Evolutionary conservation across 352 stramenopile species (phyloP), one percentile per base, ranked within the genome.

Genomic region (Phytophthora colocasiae): DNA sequence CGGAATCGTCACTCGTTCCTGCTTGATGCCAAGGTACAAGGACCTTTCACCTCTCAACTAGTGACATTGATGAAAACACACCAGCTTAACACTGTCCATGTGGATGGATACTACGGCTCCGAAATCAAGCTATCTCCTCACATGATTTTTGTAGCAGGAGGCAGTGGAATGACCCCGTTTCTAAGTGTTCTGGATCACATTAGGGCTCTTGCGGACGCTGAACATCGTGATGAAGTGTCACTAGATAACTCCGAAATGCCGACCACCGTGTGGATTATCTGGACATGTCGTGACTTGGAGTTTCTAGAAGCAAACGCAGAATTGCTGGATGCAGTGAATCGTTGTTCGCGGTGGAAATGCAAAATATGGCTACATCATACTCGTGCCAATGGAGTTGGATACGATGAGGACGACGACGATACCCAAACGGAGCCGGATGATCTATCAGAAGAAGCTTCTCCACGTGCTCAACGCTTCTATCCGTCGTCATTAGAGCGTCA

Each of bases 101-200:
- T 93, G 29, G 85, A 93, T 58, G 83, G 85, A 39, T 93, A 89
- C 62, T 93, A 92, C 60, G 85, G 83, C 19, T 78, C 81, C 1
- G 63, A 57, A 40, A 83, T 93, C 24, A 50, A 78, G 38, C 38
- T 78, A 38, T 58, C 73, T 49, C 62, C 68, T 17, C 73, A 89
- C 54, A 91, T 91, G 83, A 71, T 92, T 3, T 86, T 92, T 46
- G 48, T 92, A 34, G 83, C 81, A 27, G 85, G 81, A 43, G 85
- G 81, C 3, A 92, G 80, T 29, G 85, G 85, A 7, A 89, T 93
- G 76, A 88, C 84, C 5, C 85, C 85, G 27, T 91, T 93, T 51
- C 45, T 93, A 22, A 89, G 81, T 39, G 46, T 86, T 15, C 34
- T 91, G 0, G 81, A 91, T 69, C 81, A 90, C 40, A 43, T 89